Evolutionary conservation across 768 basidiomycete genomes (phyloP), one percentile per base, ranked within the genome.

Genomic region (Sarcodon sp.): DNA sequence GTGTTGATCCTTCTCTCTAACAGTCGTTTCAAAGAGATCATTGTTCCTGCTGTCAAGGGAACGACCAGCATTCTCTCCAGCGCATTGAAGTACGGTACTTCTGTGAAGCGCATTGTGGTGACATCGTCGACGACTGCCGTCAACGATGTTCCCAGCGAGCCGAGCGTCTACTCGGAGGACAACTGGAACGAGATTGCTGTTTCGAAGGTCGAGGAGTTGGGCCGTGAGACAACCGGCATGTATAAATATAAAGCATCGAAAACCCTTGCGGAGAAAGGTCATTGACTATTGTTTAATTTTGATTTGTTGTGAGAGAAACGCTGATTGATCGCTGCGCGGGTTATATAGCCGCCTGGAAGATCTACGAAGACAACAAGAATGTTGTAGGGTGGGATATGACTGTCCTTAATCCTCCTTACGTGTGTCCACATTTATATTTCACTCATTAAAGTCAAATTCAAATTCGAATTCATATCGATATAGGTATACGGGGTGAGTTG

Each of bases 21-120:
- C 34, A 34, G 13, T 13, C 11, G 33, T 31, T 16, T 10, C 38
- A 27, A 41, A 81, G 80, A 84, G 51, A 55, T 86, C 35, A 77
- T 87, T 52, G 61, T 59, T 13, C 87, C 88, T 5, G 87, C 87
- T 21, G 73, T 89, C 3, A 64, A 76, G 3, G 87, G 87, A 1
- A 89, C 87, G 0, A 55, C 74, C 1, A 69, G 76, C 6, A 67
- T 89, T 11, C 64, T 90, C 21, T 64, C 75, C 51, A 77, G 77
- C 39, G 71, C 77, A 7, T 58, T 73, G 47, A 79, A 77, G 58
- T 57, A 75, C 33, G 58, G 55, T 45, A 49, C 47, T 4, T 46
- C 54, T 6, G 62, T 86, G 52, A 74, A 79, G 61, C 75, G 85
- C 35, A 62, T 87, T 12, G 71, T 86, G 12, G 59, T 83, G 51